Percentiles rank a stretch among this genome's conserved stretches.
Conservation (phyloP, 139 green algal genomes). For the Micromonas commoda region DNA sequence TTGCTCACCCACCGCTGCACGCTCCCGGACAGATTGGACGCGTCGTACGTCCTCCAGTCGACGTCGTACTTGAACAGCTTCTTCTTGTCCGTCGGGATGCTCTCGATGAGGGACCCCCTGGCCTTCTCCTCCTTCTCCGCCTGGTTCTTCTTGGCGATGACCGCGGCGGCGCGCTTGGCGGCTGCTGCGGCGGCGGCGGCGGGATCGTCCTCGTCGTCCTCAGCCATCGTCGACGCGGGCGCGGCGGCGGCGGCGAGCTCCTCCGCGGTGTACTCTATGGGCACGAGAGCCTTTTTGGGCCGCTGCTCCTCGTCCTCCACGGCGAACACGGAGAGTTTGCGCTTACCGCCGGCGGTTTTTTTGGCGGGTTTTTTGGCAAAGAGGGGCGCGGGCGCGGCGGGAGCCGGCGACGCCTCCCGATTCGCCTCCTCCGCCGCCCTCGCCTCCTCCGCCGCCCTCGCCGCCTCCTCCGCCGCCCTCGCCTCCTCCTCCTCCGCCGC, state of each 20-base stretch:
- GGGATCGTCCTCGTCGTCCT: not conserved
- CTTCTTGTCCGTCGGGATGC: conserved; percentile 62
- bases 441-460: not conserved
- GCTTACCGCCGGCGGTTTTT: not conserved
- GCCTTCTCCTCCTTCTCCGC: not conserved
- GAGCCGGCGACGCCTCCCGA: too few relatives aligned
- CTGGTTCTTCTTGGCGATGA: not conserved
- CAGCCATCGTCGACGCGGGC: not conserved
- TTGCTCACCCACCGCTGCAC: conserved; percentile 59
- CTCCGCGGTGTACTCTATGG: not conserved
- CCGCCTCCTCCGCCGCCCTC: not conserved
- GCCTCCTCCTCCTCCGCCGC: not conserved
- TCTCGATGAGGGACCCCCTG: conserved; percentile 52
- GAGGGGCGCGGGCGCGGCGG: too few relatives aligned
- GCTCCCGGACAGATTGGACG: conserved; percentile 38
- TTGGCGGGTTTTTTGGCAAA: not conserved
- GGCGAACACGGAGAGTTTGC: not conserved
- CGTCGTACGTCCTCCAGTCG: conserved; percentile 67
- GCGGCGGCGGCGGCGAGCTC: not conserved
- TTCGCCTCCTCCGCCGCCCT: not conserved
- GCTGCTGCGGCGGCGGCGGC: too few relatives aligned
- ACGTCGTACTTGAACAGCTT: conserved; percentile 64
- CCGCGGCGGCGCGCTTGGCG: not conserved
- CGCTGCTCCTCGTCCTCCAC: not conserved
- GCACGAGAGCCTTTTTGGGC: not conserved